Evolutionary conservation across 805 yeast genomes (phyloP).

Genomic region (Lipomyces spencermartinsiae): DNA sequence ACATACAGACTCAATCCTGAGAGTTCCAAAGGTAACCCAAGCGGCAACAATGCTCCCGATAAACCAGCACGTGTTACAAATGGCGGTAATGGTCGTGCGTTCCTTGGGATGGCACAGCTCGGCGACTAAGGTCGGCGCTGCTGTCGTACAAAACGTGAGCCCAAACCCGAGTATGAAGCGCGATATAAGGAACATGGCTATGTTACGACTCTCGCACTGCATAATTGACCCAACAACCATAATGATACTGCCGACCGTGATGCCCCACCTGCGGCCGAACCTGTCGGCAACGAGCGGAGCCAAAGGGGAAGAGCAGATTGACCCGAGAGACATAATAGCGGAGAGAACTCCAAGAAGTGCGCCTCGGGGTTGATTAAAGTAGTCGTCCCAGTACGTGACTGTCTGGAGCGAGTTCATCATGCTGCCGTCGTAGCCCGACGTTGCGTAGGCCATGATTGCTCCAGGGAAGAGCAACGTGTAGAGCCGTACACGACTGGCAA

Average conservation of each 20-base stretch:
- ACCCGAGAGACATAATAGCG: constrained; percentile 17
- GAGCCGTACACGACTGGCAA: constrained; percentile 8
- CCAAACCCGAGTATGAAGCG: constrained; percentile 36
- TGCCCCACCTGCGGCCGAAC: constrained; percentile 52
- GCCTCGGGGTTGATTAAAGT: constrained; percentile 52
- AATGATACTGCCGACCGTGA: constrained; percentile 21
- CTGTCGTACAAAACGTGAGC: constrained; percentile 12
- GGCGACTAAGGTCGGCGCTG: constrained; percentile 25
- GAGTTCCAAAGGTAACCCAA: constrained; percentile 30
- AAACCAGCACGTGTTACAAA: constrained; percentile 59
- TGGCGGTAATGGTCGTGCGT: constrained; percentile 49
- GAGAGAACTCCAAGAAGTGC: constrained; percentile 49
- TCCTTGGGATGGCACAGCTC: constrained; percentile 32
- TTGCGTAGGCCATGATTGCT: constrained; percentile 36
- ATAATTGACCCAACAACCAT: constrained; percentile 31
- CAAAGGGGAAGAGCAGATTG: not conserved
- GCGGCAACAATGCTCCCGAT: constrained; percentile 54
- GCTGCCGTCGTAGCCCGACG: constrained; percentile 58
- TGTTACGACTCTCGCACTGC: constrained; percentile 9
- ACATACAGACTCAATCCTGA: not conserved
- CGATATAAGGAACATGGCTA: constrained; percentile 30
- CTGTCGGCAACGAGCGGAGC: constrained; percentile 43
- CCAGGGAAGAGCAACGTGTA: constrained; percentile 20
- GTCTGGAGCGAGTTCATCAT: constrained; percentile 60
- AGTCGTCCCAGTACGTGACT: constrained; percentile 50